phyloP scores from a whole-genome alignment of 2,329 filamentous ascomycete genomes.

The Talaromyces sp. region DNA sequence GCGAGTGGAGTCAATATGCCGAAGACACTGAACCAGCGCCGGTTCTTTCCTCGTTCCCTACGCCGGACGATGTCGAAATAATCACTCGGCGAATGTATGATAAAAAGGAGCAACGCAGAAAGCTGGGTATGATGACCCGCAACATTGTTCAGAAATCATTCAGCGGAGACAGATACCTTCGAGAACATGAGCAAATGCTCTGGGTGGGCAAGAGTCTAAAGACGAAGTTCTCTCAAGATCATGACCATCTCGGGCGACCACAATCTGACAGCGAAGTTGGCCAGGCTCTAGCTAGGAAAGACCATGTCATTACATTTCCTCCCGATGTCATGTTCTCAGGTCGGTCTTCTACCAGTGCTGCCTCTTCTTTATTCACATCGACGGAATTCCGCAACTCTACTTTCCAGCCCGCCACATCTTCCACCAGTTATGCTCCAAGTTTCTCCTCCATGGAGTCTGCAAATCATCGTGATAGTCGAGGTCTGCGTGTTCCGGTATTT shows the following conservation, averaged over 20 bases:
- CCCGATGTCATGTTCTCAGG: constrained; percentile 28
- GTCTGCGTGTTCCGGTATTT: constrained; percentile 18
- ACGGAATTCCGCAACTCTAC: background rate
- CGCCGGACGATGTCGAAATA: constrained; percentile 44
- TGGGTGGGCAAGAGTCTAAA: constrained; percentile 41
- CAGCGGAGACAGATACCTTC: constrained; percentile 53
- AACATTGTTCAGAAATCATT: constrained; percentile 56
- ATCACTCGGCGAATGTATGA: constrained; percentile 56
- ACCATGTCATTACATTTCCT: constrained; percentile 31
- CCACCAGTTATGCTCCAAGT: constrained; percentile 19
- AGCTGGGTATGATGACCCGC: constrained; percentile 54
- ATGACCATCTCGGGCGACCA: constrained; percentile 17
- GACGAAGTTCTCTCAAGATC: constrained; percentile 13
- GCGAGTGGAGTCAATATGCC: constrained; percentile 55
- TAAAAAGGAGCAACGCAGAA: constrained; percentile 51
- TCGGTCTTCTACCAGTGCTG: constrained; percentile 27
- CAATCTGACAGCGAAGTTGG: constrained; percentile 22
- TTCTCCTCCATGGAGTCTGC: constrained; percentile 15
- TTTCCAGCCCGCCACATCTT: background rate
- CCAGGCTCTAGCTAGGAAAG: constrained; percentile 22
- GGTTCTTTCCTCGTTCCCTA: constrained; percentile 45
- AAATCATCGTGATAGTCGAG: background rate
- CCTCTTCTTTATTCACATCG: constrained; percentile 25
- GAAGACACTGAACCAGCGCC: constrained; percentile 43
- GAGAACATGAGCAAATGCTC: constrained; percentile 58